Base-by-base conservation (phyloP, 192 early-diverging fungal genomes). In the Geranomyces variabilis region DNA sequence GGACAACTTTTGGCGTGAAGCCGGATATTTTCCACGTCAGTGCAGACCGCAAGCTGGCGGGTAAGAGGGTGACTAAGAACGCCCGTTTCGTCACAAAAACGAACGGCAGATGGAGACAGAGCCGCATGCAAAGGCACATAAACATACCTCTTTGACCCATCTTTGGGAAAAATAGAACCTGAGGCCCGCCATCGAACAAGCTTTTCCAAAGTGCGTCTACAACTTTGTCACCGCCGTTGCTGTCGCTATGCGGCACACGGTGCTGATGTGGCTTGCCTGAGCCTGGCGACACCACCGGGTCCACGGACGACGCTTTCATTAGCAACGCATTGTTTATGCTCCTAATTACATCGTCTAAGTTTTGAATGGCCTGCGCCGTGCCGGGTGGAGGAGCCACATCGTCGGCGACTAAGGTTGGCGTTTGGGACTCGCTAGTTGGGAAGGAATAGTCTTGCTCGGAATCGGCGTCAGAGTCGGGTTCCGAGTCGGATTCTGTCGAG, bases 1-100 rank as follows among this genome's bases (percentile, higher is more conserved):
- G 75, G 59, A 84, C 70, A 17, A 84, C 83, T 41, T 76, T 51
- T 12, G 83, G 83, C 26, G 80, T 78, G 36, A 67, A 78, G 44
- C 72, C 74, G 69, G 57, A 69, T 24, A 80, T 73, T 47, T 84
- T 84, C 80, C 80, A 84, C 14, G 67, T 75, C 63, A 81, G 66
- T 1, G 65, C 70, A 60, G 57, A 21, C 24, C 57, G 55, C 5
- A 80, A 29, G 47, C 61, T 43, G n/a, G 51, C 31, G n/a, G 72
- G 71, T 51, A 78, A 66, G 19, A 26, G 21, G 17, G 29, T 41
- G 41, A 79, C 78, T 77, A 28, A 15, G 31, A 29, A 41, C 36
- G 36, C 10, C 36, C 36, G 36, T 41, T 41, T 41, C 36, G 36
- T 41, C 36, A 41, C 36, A 41, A 41, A 41, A 41, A 41, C 36